Evolutionary conservation across 805 yeast species (phyloP), one percentile per base, ranked within the genome.

Genomic region (Nadsonia fulvescens): DNA sequence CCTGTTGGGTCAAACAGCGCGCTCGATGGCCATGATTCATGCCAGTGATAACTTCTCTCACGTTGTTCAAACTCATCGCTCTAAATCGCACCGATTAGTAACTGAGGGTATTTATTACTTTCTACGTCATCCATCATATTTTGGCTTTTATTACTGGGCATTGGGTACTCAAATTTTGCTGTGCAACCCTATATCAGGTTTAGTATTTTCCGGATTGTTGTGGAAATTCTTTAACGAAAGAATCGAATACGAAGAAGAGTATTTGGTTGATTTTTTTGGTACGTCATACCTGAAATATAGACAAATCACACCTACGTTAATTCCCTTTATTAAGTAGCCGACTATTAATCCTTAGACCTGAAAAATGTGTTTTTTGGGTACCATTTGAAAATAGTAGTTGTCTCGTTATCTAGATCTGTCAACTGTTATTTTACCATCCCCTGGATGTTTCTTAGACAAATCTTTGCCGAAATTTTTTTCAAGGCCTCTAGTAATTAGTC

Each of bases 71-170:
- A 46, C 61, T 3, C 44, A 51, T 10, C 69, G 61, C 27, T 46
- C 54, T 16, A 37, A 48, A 1, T 62, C 62, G 28, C 98, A 89
- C 45, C 49, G 37, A 6, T 55, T 89, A 22, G 72, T 89, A 8
- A 78, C 79, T 0, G 37, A 49, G 7, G 96, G 95, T 0, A 53
- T 86, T 3, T 89, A 86, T 47, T 31, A 56, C 2, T 35, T 49
- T 14, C 51, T 66, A 9, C 59, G 98, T 33, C 98, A 89, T 46
- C 98, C 98, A 5, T 72, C 91, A 24, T 89, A 89, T 49, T 62
- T 70, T 20, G 98, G 95, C 1, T 89, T 76, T 46, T 83, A 70
- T 43, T 70, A 81, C 66, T 89, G 96, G 95, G 86, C 91, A 8
- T 37, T 83, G 3, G 95, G 95, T 0, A 59, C 81, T 1, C 93